Base-by-base conservation (phyloP, 331 rosid genomes). In the Rosa hybrid region DNA sequence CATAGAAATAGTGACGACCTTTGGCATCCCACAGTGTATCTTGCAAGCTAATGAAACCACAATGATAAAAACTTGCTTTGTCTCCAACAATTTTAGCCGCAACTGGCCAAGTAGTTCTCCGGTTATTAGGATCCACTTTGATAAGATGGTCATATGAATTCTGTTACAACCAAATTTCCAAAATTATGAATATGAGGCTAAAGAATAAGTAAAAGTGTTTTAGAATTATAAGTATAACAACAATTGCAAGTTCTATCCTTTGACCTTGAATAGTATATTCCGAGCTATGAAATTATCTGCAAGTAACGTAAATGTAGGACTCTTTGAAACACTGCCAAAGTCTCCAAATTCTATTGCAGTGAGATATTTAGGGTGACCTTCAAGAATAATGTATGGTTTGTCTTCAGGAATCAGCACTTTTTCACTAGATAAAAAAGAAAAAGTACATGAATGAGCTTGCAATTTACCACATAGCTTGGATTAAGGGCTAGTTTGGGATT, bases 11-110 rank as follows among this genome's bases (percentile, higher is more conserved):
- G 74, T 86, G 89, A 21, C 91, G 91, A 5, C 94, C 91, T 42
- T 1, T 9, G 0, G 38, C 53, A 63, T 90, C 97, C 54, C 56
- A 42, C 30, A 92, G 64, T 3, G 92, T 92, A 63, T 88, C 97
- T 84, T 92, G 97, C 41, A 90, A 82, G 12, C 92, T 88, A 1
- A 74, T 2, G 48, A 92, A 88, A 2, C 62, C 53, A 60, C 91
- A 90, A 5, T 70, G 17, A 17, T 42, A 14, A 27, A 88, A 88
- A 13, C 80, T 87, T 62, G 80, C 82, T 85, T 83, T 87, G 78
- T 90, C 91, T 6, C 74, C 92, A 1, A 59, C 49, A 39, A 87
- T 59, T 27, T 76, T 12, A 0, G 82, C 88, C 8, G 90, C 89
- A 27, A 7, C 57, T 0, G 90, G 91, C 77, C 51, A 83, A 1